These are phyloP conservation scores for Schwanniomyces occidentalis DNA, from an alignment of 805 yeast species.

Conservation along the genomic window DNA sequence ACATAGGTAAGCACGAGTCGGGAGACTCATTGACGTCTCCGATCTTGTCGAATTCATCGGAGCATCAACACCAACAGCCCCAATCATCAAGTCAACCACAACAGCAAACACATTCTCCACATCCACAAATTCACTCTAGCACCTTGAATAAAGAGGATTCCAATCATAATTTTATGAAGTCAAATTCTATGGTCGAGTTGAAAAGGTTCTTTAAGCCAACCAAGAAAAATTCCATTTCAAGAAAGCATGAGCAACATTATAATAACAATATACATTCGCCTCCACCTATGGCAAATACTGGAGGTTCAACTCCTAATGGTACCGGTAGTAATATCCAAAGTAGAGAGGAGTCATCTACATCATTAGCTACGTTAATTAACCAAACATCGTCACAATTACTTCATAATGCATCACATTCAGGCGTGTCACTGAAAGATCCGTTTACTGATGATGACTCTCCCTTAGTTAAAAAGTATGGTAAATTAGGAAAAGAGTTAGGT, in stretches of 20 bases:
- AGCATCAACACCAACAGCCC: slow-evolving; percentile 16
- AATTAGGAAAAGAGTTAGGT: slow-evolving; percentile 83
- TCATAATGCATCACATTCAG: slow-evolving; percentile 36
- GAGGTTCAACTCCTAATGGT: slow-evolving; percentile 2
- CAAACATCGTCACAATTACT: slow-evolving; percentile 39
- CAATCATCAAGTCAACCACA: slow-evolving; percentile 7
- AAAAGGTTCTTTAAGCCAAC: slow-evolving; percentile 71
- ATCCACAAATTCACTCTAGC: slow-evolving; percentile 9
- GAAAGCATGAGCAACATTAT: slow-evolving; percentile 17
- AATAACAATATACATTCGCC: slow-evolving; percentile 29
- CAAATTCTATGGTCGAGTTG: slow-evolving; percentile 66
- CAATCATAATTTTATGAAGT: slow-evolving; percentile 32
- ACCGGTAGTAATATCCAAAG: slow-evolving; percentile 14
- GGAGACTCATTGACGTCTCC: slow-evolving; percentile 37
- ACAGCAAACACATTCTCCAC: slow-evolving; percentile 9
- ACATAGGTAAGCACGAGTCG: slow-evolving; percentile 43
- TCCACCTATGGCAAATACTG: slow-evolving; percentile 24
- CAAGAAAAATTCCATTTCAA: slow-evolving; percentile 26
- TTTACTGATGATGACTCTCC: slow-evolving; percentile 47
- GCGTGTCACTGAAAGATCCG: slow-evolving; percentile 32
- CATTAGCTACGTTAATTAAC: slow-evolving; percentile 36
- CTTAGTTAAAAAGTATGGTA: slow-evolving; percentile 73
- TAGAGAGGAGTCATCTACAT: slow-evolving; percentile 36
- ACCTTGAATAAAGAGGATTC: slow-evolving; percentile 22
- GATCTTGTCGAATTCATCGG: slow-evolving; percentile 32